A percentile compares a stretch with the other conserved stretches of the same genome.
Evolutionary conservation across 352 stramenopile genomes (phyloP).

Genomic region (Phytophthora hibernalis): DNA sequence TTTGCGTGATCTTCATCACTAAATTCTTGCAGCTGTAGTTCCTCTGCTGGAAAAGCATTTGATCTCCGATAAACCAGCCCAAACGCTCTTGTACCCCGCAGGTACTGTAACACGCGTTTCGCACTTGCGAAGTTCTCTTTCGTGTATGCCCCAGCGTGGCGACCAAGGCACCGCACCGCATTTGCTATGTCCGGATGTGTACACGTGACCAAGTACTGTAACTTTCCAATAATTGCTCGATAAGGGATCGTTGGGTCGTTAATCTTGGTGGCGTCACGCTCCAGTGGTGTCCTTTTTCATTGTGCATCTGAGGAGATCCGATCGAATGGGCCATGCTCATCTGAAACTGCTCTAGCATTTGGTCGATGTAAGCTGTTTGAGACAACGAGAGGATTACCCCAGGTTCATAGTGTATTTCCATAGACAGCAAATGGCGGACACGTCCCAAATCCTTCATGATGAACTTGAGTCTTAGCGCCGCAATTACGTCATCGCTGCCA

Average conservation of each 20-base stretch:
- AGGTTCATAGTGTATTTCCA: not conserved
- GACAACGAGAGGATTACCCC: not conserved
- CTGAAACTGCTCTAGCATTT: not conserved
- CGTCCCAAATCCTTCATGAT: not conserved
- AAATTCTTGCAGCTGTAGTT: not conserved
- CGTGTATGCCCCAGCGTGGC: no score
- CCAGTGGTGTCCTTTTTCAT: not conserved
- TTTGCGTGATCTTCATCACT: conserved; percentile 11
- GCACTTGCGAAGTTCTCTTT: no score
- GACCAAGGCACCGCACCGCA: no score
- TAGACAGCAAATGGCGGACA: not conserved
- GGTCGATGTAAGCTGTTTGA: not conserved
- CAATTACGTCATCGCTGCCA: not conserved
- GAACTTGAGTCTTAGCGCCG: not conserved
- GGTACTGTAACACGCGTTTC: conserved; percentile 2
- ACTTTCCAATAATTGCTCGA: no score
- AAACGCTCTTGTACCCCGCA: conserved; percentile 1
- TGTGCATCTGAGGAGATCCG: not conserved
- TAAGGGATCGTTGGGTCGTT: no score
- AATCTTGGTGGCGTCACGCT: not conserved
- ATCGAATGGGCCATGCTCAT: not conserved
- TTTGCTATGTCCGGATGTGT: no score
- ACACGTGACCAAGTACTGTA: no score
- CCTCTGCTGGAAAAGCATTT: not conserved
- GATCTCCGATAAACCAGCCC: not conserved